A percentile compares a stretch with the other conserved stretches of the same genome.
Evolutionary conservation across 164 flowering plant species (phyloP).

Genomic region (Echeveria elegans): DNA sequence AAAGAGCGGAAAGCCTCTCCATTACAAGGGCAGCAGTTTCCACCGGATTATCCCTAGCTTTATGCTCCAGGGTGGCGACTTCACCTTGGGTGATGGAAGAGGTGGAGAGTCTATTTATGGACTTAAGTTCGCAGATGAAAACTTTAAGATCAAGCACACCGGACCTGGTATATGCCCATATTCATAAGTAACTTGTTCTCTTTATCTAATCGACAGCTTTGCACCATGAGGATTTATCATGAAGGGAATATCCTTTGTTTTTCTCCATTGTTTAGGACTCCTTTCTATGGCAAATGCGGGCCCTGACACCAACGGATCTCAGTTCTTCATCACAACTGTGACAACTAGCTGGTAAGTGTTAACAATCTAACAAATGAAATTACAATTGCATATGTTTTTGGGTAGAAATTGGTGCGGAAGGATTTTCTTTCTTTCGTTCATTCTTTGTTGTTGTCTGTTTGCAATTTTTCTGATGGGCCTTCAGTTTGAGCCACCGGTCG

Average conservation of each 20-base stretch:
- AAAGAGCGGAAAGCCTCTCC: conserved; percentile 78
- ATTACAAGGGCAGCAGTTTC: conserved; percentile 84
- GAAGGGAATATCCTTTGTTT: not conserved
- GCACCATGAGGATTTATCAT: not conserved
- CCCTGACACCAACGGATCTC: conserved; percentile 83
- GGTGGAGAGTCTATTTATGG: conserved; percentile 98
- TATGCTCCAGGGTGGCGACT: conserved; percentile 98
- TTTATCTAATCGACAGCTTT: not conserved
- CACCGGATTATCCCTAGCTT: conserved; percentile 97
- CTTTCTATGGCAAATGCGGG: conserved; percentile 98
- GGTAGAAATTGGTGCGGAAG: too few species aligned
- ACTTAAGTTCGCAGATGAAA: conserved; percentile 82
- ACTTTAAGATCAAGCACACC: conserved; percentile 91
- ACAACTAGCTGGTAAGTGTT: conserved; percentile 78
- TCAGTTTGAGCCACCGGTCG: not conserved
- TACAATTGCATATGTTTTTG: too few species aligned
- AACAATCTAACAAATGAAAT: not conserved
- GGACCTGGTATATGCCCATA: conserved; percentile 61
- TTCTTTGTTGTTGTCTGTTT: not conserved
- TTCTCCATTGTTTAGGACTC: conserved; percentile 31
- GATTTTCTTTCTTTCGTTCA: too few species aligned
- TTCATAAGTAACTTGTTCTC: not conserved
- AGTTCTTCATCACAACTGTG: conserved; percentile 95
- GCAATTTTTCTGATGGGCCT: not conserved
- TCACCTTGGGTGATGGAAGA: conserved; percentile 84